These are phyloP conservation scores for Pseudogymnoascus sp. DNA, from an alignment of 2,329 filamentous ascomycete species.

Conservation along the genomic window DNA sequence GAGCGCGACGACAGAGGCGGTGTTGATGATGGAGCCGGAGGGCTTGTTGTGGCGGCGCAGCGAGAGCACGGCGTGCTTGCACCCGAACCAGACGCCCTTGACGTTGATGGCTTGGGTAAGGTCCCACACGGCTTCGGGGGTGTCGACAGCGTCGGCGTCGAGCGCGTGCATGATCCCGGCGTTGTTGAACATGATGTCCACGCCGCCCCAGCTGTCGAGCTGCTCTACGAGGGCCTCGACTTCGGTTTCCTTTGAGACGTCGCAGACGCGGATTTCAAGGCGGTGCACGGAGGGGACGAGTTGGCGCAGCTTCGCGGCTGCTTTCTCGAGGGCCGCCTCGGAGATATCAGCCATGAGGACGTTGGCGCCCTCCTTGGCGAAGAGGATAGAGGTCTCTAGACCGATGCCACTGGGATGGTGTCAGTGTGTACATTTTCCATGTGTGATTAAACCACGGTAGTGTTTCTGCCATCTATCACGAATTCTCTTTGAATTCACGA, in stretches of 20 bases:
- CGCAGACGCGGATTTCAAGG: constrained; percentile 46
- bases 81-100: constrained; percentile 72
- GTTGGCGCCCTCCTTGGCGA: constrained; percentile 62
- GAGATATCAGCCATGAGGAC: constrained; percentile 67
- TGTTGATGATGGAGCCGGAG: constrained; percentile 65
- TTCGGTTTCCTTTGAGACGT: constrained; percentile 63
- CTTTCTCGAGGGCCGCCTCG: constrained; percentile 54
- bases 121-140: constrained; percentile 69
- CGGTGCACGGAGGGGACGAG: constrained; percentile 45
- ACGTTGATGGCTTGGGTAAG: constrained; percentile 69
- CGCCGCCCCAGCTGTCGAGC: constrained; percentile 61
- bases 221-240: constrained; percentile 53
- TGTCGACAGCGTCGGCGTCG: constrained; percentile 57
- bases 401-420: constrained; percentile 54
- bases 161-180: constrained; percentile 71
- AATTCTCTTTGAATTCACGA: background rate
- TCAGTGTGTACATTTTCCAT: background rate
- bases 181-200: constrained; percentile 74
- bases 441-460: background rate
- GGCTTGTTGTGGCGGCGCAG: constrained; percentile 61
- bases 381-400: constrained; percentile 66
- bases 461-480: background rate
- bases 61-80: constrained; percentile 64
- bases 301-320: constrained; percentile 51
- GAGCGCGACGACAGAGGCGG: constrained; percentile 64